Evolutionary conservation across 2,329 filamentous ascomycete species (phyloP).

Genomic region (Cryphonectria japonica): DNA sequence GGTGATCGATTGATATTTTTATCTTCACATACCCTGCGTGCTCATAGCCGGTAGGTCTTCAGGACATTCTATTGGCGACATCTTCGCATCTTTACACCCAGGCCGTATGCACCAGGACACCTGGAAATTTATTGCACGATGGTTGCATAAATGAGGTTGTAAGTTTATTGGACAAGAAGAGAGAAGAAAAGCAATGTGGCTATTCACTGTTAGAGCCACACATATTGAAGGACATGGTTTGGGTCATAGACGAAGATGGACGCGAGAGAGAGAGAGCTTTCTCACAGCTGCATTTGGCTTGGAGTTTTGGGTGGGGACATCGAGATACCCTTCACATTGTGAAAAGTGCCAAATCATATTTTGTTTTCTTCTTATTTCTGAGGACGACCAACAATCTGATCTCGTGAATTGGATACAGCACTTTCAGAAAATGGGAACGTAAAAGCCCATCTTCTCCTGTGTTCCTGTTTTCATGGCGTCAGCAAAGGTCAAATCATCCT

Average conservation of each 20-base stretch:
- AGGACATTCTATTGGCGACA: not conserved
- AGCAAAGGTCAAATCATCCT: not conserved
- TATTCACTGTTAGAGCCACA: not conserved
- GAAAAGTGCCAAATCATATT: not conserved
- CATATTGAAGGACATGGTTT: not conserved
- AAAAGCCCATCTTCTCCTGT: not conserved
- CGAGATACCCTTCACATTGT: constrained; percentile 2
- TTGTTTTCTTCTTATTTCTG: not conserved
- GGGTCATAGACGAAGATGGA: not conserved
- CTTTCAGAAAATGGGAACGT: not conserved
- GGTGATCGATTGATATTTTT: not conserved
- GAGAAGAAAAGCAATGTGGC: not conserved
- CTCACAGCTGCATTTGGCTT: not conserved
- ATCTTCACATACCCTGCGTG: not conserved
- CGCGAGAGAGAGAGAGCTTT: not conserved
- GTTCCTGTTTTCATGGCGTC: no score
- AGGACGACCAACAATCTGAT: not conserved
- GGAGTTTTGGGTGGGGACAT: not conserved
- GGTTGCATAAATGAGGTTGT: not conserved
- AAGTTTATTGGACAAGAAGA: not conserved
- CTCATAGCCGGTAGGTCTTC: not conserved
- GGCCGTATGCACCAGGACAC: not conserved
- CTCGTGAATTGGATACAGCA: not conserved
- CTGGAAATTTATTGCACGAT: not conserved
- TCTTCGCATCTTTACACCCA: not conserved